Evolutionary conservation across 495 filamentous ascomycete species (phyloP).

Genomic region (Podospora bellae-mahoneyi): DNA sequence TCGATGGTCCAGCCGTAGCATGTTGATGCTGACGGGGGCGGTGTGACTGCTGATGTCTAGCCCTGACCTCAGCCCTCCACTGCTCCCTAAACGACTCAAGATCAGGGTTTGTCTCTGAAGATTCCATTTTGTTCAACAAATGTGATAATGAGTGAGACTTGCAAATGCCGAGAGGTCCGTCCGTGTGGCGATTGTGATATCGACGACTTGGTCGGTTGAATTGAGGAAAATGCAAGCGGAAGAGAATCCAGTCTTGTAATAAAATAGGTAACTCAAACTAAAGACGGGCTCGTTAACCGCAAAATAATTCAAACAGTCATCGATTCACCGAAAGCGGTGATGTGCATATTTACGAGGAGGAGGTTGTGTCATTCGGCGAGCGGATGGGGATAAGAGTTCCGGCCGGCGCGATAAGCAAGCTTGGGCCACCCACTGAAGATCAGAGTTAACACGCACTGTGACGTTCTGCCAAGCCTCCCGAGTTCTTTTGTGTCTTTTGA

Average conservation of each 20-base stretch:
- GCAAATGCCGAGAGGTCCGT: neutral
- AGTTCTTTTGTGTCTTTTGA: no score
- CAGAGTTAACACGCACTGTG: neutral
- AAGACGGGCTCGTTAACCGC: neutral
- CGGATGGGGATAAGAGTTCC: slow-evolving; percentile 13
- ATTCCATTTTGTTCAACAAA: slow-evolving; percentile 21
- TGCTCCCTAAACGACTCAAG: slow-evolving; percentile 41
- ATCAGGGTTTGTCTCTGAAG: slow-evolving; percentile 31
- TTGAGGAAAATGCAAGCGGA: neutral
- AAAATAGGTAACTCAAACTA: neutral
- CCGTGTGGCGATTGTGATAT: neutral
- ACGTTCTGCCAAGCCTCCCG: neutral
- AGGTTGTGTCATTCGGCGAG: slow-evolving; percentile 30
- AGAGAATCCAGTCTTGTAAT: neutral
- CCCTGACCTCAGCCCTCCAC: slow-evolving; percentile 39
- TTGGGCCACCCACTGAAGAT: neutral
- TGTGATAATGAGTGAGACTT: neutral
- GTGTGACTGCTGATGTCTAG: slow-evolving; percentile 18
- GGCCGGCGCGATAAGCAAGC: neutral
- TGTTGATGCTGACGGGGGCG: slow-evolving; percentile 11
- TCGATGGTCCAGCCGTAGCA: slow-evolving; percentile 15
- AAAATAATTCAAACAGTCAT: neutral
- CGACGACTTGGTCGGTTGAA: neutral
- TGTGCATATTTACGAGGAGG: neutral
- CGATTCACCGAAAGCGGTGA: neutral